These are phyloP conservation scores for Lentinula novae-zelandiae DNA, from an alignment of 1,284 basidiomycete genomes.

Conservation along the genomic window DNA sequence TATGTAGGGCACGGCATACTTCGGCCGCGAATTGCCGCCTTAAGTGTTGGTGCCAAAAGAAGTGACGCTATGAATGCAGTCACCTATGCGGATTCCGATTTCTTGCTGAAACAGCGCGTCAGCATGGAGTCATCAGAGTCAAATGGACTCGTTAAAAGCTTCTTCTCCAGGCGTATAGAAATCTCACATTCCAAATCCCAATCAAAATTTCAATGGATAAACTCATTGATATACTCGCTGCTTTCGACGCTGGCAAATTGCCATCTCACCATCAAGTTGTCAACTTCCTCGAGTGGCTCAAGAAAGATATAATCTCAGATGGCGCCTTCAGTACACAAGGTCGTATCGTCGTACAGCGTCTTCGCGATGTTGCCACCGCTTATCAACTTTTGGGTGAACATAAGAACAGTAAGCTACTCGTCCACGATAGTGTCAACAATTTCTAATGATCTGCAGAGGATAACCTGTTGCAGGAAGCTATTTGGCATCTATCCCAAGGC, in stretches of 20 bases:
- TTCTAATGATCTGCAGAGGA: conserved; percentile 39
- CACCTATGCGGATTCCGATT: not conserved
- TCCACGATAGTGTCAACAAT: not conserved
- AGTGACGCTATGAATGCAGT: conserved; percentile 3
- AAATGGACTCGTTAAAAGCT: not conserved
- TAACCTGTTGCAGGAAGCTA: conserved; percentile 55
- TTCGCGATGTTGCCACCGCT: conserved; percentile 46
- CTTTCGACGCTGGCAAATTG: conserved; percentile 62
- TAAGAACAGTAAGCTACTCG: conserved; percentile 47
- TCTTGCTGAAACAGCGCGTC: not conserved
- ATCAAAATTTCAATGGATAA: conserved; percentile 47
- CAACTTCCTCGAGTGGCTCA: conserved; percentile 46
- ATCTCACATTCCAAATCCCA: too few relatives aligned
- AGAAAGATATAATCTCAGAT: conserved; percentile 38
- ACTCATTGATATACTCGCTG: conserved; percentile 52
- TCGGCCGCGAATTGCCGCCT: not conserved
- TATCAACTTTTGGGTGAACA: conserved; percentile 48
- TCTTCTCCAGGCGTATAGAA: not conserved
- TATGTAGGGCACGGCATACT: not conserved
- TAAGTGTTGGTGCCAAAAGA: not conserved
- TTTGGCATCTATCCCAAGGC: conserved; percentile 57
- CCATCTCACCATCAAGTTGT: conserved; percentile 54
- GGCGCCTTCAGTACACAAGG: conserved; percentile 51
- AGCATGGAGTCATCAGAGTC: not conserved
- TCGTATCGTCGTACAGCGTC: conserved; percentile 40